Evolutionary conservation across 345 rosid genomes (phyloP), one percentile per base, ranked within the genome.

Genomic region (Murraya paniculata): DNA sequence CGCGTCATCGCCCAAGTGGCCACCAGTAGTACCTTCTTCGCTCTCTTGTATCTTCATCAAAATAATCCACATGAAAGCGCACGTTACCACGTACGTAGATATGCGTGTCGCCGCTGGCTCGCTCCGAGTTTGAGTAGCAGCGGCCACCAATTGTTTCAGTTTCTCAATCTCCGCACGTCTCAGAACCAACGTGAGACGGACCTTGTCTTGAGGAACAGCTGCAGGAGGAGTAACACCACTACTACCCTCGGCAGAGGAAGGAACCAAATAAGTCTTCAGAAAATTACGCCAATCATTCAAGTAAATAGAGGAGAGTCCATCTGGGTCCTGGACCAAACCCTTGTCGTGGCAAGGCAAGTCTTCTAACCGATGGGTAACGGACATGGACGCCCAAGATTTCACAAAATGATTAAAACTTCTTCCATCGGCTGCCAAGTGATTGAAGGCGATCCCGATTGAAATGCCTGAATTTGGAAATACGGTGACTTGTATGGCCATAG

Each of bases 41-140:
- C 16, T 7, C 36, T 70, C 80, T 28, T 55, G 64, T 4, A 83
- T 66, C 30, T 85, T 83, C 25, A 80, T 68, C 74, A 81, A 33
- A 69, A 72, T 70, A 9, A 80, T 75, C 88, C 91, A 89, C 31
- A 75, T 48, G 38, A 81, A 81, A 33, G 87, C 88, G n/a, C 84
- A 75, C 2, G 84, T 65, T 28, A 81, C 88, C 56, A 70, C 81
- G 16, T 82, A 87, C 4, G 86, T 57, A 2, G 90, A 84, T 5
- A 84, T 74, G 1, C n/a, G 79, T 1, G 75, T 25, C 28, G 64
- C 28, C 33, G 58, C 28, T 25, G 27, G 55, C 9, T 36, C 66
- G 18, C 50, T 45, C 13, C 13, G 50, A 45, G 16, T 45, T 45
- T 45, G 18, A 45, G 50, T 13, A 1, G 50, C 50, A 11, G 50